Conservation (phyloP, 2,329 filamentous ascomycete species). For the Talaromyces sp. region DNA sequence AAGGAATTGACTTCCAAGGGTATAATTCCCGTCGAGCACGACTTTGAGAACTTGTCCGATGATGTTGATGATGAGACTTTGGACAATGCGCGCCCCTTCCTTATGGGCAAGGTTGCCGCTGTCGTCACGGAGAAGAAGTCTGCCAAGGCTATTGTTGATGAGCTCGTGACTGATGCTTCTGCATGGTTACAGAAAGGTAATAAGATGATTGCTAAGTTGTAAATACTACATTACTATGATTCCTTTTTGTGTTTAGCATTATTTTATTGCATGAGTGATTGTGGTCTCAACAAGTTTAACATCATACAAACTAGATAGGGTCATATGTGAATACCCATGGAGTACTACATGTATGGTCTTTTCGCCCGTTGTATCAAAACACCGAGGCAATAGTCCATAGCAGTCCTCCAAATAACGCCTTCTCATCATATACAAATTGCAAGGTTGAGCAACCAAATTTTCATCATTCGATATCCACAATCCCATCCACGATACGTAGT, state of each 20-base stretch:
- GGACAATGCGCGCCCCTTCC: conserved; percentile 83
- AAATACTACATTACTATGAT: conserved; percentile 27
- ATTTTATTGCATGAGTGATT: not conserved
- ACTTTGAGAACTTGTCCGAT: conserved; percentile 76
- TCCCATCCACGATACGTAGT: not conserved
- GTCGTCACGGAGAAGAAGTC: conserved; percentile 90
- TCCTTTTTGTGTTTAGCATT: not conserved
- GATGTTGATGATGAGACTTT: conserved; percentile 79
- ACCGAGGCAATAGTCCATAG: not conserved
- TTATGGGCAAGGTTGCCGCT: conserved; percentile 96
- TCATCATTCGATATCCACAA: not conserved
- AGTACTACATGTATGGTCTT: not conserved
- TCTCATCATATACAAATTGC: not conserved
- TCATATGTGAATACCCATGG: not conserved
- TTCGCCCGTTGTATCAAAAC: not conserved
- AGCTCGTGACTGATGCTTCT: conserved; percentile 82
- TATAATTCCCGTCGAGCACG: conserved; percentile 87
- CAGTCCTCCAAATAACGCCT: not conserved
- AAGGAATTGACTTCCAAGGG: conserved; percentile 87
- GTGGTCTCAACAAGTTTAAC: not conserved
- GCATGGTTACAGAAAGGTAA: conserved; percentile 65
- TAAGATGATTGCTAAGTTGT: conserved; percentile 68
- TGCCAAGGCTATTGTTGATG: conserved; percentile 89
- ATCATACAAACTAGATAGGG: not conserved
- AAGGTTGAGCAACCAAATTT: not conserved